Conservation (phyloP, 768 basidiomycete species). For the Rhodotorula kratochvilovae region DNA sequence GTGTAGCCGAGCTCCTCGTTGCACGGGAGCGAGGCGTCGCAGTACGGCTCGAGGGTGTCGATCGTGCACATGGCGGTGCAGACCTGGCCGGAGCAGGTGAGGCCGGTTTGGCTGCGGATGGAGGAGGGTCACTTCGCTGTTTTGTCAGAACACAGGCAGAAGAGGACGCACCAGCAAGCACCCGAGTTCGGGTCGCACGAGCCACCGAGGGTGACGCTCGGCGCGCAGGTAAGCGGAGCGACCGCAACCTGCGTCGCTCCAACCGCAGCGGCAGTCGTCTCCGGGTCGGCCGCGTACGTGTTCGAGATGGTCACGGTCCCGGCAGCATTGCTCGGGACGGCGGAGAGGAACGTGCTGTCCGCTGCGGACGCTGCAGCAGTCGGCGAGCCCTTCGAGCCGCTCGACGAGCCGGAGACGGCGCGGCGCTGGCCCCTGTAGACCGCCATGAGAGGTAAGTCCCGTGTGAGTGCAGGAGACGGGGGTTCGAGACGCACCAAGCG, state of each 20-base stretch:
- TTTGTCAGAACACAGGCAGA: background rate
- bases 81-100: slow-evolving; percentile 21
- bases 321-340: slow-evolving; percentile 4
- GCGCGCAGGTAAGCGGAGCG: slow-evolving; percentile 5
- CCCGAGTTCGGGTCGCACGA: slow-evolving; percentile 22
- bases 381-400: background rate
- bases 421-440: slow-evolving; percentile 16
- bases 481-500: slow-evolving; percentile 14
- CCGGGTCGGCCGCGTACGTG: slow-evolving; percentile 12
- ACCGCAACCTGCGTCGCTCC: background rate
- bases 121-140: too few relatives aligned
- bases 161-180: slow-evolving; percentile 16
- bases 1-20: slow-evolving; percentile 29
- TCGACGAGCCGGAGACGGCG: background rate
- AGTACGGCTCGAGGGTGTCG: slow-evolving; percentile 34
- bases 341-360: slow-evolving; percentile 7
- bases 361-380: background rate
- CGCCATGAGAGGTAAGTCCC: background rate
- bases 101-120: slow-evolving; percentile 12
- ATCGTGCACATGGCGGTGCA: slow-evolving; percentile 26
- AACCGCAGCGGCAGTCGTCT: slow-evolving; percentile 6
- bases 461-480: background rate
- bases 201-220: background rate
- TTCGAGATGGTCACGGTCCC: slow-evolving; percentile 24
- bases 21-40: slow-evolving; percentile 31